A percentile compares a stretch with the other conserved stretches of the same genome.
Evolutionary conservation across 495 filamentous ascomycete genomes (phyloP).

Genomic region (Neurospora sp.): DNA sequence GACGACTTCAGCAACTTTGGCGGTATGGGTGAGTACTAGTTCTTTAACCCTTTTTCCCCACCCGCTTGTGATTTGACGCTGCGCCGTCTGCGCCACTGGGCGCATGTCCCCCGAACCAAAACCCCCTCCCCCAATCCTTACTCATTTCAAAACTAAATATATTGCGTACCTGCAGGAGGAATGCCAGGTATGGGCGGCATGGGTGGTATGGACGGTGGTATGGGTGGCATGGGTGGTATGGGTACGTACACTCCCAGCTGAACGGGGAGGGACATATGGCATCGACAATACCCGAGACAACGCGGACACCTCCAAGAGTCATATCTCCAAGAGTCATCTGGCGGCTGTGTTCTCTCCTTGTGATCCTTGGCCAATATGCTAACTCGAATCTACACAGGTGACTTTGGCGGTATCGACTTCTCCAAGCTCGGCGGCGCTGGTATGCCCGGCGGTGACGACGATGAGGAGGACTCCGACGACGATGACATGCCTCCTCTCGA

Average conservation of each 20-base stretch:
- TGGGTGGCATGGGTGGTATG: slow-evolving; percentile 17
- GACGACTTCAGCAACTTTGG: slow-evolving; percentile 74
- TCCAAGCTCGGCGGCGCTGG: slow-evolving; percentile 71
- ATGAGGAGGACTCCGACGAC: slow-evolving; percentile 46
- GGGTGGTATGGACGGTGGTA: not conserved
- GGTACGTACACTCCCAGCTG: slow-evolving; percentile 27
- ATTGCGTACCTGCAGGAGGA: slow-evolving; percentile 21
- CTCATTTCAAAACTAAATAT: slow-evolving; percentile 6
- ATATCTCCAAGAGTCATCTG: not conserved
- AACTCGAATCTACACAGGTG: slow-evolving; percentile 24
- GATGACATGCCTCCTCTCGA: slow-evolving; percentile 34
- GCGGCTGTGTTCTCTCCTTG: not conserved
- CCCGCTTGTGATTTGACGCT: not conserved
- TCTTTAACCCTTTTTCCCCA: not conserved
- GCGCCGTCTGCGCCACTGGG: not conserved
- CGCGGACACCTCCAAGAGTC: not conserved
- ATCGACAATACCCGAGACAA: slow-evolving; percentile 4
- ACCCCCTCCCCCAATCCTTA: not conserved
- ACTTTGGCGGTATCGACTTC: slow-evolving; percentile 74
- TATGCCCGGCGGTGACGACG: slow-evolving; percentile 42
- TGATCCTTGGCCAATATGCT: not conserved
- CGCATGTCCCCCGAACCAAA: not conserved
- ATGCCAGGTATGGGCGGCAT: slow-evolving; percentile 36
- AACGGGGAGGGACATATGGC: not conserved
- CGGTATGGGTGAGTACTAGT: slow-evolving; percentile 37